Conservation (phyloP, 2,329 filamentous ascomycete genomes). For the Orbilia ellipsospora region DNA sequence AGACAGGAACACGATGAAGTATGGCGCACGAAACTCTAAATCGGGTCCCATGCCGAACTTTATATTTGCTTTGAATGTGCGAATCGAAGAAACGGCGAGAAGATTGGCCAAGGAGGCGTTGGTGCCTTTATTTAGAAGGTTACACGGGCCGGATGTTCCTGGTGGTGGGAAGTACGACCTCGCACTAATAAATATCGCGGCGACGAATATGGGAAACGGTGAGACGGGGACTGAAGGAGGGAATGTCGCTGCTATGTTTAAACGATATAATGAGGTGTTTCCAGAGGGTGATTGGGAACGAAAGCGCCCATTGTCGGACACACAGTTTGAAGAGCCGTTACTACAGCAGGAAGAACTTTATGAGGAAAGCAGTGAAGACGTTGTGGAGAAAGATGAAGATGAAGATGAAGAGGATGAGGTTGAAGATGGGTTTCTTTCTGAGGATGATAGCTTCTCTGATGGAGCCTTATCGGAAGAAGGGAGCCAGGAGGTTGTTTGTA, state of each 20-base stretch:
- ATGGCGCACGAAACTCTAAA: slow-evolving; percentile 75
- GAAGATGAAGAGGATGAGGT: slow-evolving; percentile 57
- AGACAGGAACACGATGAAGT: slow-evolving; percentile 68
- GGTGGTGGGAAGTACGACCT: slow-evolving; percentile 74
- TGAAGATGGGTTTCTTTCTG: slow-evolving; percentile 60
- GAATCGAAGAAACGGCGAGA: slow-evolving; percentile 72
- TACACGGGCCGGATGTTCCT: slow-evolving; percentile 73
- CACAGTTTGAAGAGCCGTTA: slow-evolving; percentile 31
- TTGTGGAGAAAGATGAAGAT: slow-evolving; percentile 59
- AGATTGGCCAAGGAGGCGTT: slow-evolving; percentile 76
- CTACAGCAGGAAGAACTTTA: slow-evolving; percentile 55
- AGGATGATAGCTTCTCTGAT: slow-evolving; percentile 60
- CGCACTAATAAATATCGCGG: slow-evolving; percentile 85
- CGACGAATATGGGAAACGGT: slow-evolving; percentile 79
- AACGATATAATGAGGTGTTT: slow-evolving; percentile 66
- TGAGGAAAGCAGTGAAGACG: slow-evolving; percentile 57
- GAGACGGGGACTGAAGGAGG: slow-evolving; percentile 72
- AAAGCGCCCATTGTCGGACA: slow-evolving; percentile 27
- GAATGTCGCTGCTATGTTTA: slow-evolving; percentile 75
- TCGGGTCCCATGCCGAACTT: slow-evolving; percentile 79
- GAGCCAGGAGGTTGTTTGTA: slow-evolving; percentile 61
- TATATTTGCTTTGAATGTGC: slow-evolving; percentile 73
- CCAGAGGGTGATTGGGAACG: slow-evolving; percentile 59
- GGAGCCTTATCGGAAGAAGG: slow-evolving; percentile 58
- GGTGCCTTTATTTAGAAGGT: slow-evolving; percentile 76